Percentiles rank a stretch among this genome's conserved stretches.
Conservation (phyloP, 495 filamentous ascomycete genomes). For the Neurospora sp. region DNA sequence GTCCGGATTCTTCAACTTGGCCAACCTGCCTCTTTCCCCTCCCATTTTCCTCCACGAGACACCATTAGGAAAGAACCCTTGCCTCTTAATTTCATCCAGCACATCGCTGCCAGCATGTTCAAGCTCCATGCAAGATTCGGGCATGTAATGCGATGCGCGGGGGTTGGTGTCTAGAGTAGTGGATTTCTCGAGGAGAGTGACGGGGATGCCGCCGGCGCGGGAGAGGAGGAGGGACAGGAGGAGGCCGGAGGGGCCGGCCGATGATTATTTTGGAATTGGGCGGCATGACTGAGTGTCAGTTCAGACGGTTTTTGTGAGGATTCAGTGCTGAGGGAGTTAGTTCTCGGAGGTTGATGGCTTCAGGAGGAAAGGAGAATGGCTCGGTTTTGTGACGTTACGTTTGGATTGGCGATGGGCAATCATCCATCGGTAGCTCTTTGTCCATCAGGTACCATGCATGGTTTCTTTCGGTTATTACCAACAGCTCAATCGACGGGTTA, state of each 20-base stretch:
- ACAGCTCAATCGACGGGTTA: background rate
- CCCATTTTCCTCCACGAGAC: constrained; percentile 6
- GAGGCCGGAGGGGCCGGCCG: constrained; percentile 19
- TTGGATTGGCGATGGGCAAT: too few species aligned
- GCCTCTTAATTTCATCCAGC: constrained; percentile 31
- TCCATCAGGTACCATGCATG: background rate
- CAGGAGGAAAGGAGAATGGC: too few species aligned
- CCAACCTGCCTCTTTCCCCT: constrained; percentile 7
- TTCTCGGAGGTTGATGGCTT: too few species aligned
- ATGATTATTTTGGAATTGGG: constrained; percentile 29
- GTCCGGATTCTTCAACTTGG: constrained; percentile 7
- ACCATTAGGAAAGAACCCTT: constrained; percentile 31
- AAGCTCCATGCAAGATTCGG: constrained; percentile 33
- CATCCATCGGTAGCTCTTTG: background rate
- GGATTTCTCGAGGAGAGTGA: constrained; percentile 42
- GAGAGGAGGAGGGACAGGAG: constrained; percentile 45
- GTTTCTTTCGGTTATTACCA: background rate
- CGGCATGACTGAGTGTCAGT: constrained; percentile 18
- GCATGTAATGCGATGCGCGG: constrained; percentile 44
- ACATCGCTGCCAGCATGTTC: constrained; percentile 33
- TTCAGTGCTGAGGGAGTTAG: too few species aligned
- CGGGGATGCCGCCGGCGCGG: constrained; percentile 41
- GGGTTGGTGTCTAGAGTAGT: constrained; percentile 42
- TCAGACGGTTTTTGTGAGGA: too few species aligned
- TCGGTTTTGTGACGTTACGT: too few species aligned